Percentiles rank a stretch among this genome's conserved stretches.
These are phyloP conservation scores for Verticillium dahliae DNA, from an alignment of 2,329 filamentous ascomycete genomes.

Conservation along the genomic window DNA sequence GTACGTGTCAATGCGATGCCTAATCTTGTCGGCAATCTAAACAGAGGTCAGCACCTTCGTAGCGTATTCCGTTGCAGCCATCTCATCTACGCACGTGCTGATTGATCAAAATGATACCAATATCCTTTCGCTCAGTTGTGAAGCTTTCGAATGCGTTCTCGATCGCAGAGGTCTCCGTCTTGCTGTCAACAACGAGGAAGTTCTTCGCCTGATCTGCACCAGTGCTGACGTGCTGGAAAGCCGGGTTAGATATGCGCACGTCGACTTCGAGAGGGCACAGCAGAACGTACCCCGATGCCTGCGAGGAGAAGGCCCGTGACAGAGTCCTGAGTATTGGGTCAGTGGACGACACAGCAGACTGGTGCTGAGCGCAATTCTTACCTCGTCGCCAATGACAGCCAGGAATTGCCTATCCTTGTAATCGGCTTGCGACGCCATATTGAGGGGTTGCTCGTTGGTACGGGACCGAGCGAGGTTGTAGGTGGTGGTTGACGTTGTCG, in stretches of 20 bases:
- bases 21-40: constrained; percentile 89
- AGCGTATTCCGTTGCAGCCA: neutral
- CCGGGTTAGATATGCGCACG: constrained; percentile 7
- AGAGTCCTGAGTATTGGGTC: constrained; percentile 60
- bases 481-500: neutral
- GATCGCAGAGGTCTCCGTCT: constrained; percentile 84
- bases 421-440: constrained; percentile 47
- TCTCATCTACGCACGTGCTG: constrained; percentile 67
- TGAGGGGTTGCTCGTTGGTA: constrained; percentile 9
- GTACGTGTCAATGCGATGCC: constrained; percentile 83
- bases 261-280: neutral
- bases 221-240: constrained; percentile 75
- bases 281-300: constrained; percentile 71
- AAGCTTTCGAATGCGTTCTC: constrained; percentile 87
- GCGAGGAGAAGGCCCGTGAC: constrained; percentile 93
- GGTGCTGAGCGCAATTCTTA: constrained; percentile 27
- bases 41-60: constrained; percentile 12
- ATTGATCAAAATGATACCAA: constrained; percentile 94
- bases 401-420: constrained; percentile 90
- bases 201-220: constrained; percentile 91
- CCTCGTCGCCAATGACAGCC: constrained; percentile 97
- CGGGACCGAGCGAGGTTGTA: neutral
- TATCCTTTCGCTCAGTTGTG: constrained; percentile 86
- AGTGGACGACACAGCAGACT: constrained; percentile 14
- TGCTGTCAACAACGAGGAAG: constrained; percentile 91